A percentile compares a stretch with the other conserved stretches of the same genome.
These are phyloP conservation scores for Crotalaria pallida DNA, from an alignment of 306 rosid genomes.

Conservation along the genomic window DNA sequence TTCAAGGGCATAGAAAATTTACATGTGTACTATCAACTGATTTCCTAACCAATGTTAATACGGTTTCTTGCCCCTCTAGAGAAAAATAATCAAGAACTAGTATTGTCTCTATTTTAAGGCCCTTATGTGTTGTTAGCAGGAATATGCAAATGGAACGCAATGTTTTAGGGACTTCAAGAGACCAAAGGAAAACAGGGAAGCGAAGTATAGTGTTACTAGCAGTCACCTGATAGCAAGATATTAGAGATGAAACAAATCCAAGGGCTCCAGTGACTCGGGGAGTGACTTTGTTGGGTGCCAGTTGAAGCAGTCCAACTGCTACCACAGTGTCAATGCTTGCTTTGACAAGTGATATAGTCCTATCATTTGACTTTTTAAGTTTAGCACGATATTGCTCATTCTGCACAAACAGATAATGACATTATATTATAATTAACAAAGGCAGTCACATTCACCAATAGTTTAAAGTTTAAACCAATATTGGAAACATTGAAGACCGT, in stretches of 20 bases:
- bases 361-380: conserved; percentile 67
- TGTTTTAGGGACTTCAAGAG: not conserved
- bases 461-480: not conserved
- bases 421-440: not conserved
- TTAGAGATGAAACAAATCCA: conserved; percentile 80
- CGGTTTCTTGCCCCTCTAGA: not conserved
- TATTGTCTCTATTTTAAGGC: not conserved
- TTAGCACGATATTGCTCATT: conserved; percentile 69
- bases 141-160: not conserved
- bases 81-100: not conserved
- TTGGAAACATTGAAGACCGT: not conserved
- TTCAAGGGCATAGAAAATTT: not conserved
- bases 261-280: conserved; percentile 92
- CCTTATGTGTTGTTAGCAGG: not conserved
- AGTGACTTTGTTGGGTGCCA: conserved; percentile 80
- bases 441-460: not conserved
- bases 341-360: conserved; percentile 76
- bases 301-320: conserved; percentile 85
- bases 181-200: conserved; percentile 10
- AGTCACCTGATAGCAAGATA: conserved; percentile 95
- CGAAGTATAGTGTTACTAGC: not conserved
- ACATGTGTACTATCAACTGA: not conserved
- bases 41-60: not conserved
- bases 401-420: conserved; percentile 37
- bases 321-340: conserved; percentile 75